A percentile compares a stretch with the other conserved stretches of the same genome.
Evolutionary conservation across 306 rosid genomes (phyloP).

Genomic region (Medicago arabica): DNA sequence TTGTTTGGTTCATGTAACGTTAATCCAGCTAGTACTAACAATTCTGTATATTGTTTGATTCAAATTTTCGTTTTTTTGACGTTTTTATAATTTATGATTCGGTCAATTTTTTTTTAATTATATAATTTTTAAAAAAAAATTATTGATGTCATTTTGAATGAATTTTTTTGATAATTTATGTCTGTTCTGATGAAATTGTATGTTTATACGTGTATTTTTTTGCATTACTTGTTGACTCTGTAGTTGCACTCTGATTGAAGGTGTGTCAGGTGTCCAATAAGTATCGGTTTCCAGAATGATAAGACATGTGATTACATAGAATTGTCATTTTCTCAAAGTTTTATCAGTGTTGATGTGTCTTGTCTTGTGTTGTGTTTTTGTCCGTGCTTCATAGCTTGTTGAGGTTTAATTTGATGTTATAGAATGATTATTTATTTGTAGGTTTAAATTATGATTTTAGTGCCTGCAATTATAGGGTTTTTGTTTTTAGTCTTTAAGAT

Average conservation of each 20-base stretch:
- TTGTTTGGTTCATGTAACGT: slow-evolving; percentile 33
- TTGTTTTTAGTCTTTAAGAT: background rate
- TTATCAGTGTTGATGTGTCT: background rate
- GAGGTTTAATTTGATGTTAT: background rate
- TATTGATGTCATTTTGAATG: background rate
- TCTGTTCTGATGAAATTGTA: background rate
- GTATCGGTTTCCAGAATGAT: no score
- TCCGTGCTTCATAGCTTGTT: no score
- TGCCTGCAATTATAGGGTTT: no score
- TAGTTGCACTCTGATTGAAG: no score
- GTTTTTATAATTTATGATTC: background rate
- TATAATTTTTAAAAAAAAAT: no score
- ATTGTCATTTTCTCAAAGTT: no score
- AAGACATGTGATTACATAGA: no score
- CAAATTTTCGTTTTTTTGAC: background rate
- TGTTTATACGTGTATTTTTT: background rate
- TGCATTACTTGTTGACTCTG: background rate
- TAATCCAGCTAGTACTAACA: background rate
- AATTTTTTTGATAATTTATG: no score
- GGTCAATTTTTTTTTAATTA: background rate
- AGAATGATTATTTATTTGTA: background rate
- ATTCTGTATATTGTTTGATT: slow-evolving; percentile 3
- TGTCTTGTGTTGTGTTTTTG: no score
- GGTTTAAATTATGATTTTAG: no score
- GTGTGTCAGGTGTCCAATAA: no score